Conservation (phyloP, 2,329 filamentous ascomycete genomes). For the Albifimbria verrucaria region DNA sequence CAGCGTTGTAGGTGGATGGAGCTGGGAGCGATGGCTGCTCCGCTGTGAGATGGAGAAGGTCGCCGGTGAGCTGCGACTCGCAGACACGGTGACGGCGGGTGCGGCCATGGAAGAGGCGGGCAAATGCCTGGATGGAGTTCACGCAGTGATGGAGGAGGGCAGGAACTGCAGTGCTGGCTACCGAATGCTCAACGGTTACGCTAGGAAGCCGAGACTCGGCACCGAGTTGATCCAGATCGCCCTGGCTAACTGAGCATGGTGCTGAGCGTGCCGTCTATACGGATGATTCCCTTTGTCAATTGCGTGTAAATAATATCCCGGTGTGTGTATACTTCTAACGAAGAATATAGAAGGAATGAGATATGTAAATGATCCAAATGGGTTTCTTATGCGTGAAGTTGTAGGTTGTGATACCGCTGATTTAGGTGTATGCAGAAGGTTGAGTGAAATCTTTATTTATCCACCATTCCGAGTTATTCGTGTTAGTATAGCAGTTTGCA, state of each 20-base stretch:
- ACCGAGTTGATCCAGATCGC: constrained; percentile 37
- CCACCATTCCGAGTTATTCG: too few relatives aligned
- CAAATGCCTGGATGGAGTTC: constrained; percentile 57
- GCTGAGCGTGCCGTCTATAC: background rate
- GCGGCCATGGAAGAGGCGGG: constrained; percentile 53
- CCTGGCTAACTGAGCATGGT: constrained; percentile 17
- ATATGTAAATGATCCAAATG: background rate
- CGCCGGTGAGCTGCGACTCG: constrained; percentile 61
- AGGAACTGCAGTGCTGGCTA: constrained; percentile 56
- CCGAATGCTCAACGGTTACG: constrained; percentile 60
- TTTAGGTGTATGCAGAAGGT: too few relatives aligned
- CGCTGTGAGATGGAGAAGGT: constrained; percentile 80
- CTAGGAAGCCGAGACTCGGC: constrained; percentile 52
- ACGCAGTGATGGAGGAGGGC: constrained; percentile 62
- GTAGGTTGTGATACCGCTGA: too few relatives aligned
- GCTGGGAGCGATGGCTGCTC: constrained; percentile 95
- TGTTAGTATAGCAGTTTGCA: too few relatives aligned
- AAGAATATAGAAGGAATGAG: background rate
- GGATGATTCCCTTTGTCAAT: constrained; percentile 20
- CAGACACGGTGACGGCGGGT: constrained; percentile 49
- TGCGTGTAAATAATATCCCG: constrained; percentile 2
- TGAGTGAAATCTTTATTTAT: too few relatives aligned
- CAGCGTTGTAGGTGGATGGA: constrained; percentile 80
- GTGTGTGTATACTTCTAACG: constrained; percentile 4
- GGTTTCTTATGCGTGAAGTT: too few relatives aligned